phyloP scores from a whole-genome alignment of 2,329 filamentous ascomycete species.

The Bipolaris cookei region DNA sequence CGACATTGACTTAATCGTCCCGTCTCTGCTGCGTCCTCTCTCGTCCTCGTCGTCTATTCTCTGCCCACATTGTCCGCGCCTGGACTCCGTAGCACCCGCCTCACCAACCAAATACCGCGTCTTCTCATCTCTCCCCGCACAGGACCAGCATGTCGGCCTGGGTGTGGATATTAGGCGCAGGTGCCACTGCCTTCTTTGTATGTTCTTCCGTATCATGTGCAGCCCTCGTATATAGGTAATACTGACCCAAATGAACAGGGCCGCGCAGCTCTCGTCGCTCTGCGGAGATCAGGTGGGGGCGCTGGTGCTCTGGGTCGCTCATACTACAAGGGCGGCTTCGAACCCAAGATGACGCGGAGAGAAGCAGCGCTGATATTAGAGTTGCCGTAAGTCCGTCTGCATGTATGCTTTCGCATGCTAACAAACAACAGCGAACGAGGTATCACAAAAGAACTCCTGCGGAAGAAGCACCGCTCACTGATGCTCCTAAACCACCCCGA shows the following conservation, averaged over 20 bases:
- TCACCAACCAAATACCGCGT: too few species aligned
- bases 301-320: constrained; percentile 80
- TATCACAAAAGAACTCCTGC: constrained; percentile 88
- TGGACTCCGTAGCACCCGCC: not conserved
- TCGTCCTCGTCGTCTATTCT: not conserved
- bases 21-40: not conserved
- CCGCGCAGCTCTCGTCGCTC: constrained; percentile 87
- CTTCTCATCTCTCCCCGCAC: not conserved
- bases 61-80: not conserved
- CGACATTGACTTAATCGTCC: not conserved
- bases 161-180: constrained; percentile 65
- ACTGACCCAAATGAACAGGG: constrained; percentile 63
- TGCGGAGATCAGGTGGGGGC: constrained; percentile 76
- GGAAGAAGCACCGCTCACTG: constrained; percentile 91
- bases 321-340: constrained; percentile 99
- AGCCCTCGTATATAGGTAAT: not conserved
- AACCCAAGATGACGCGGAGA: constrained; percentile 88
- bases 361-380: constrained; percentile 92
- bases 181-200: constrained; percentile 71
- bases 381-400: constrained; percentile 68
- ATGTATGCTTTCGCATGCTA: not conserved
- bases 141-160: constrained; percentile 62
- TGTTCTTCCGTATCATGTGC: constrained; percentile 23
- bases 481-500: constrained; percentile 99
- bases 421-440: constrained; percentile 72